These are phyloP conservation scores for Pichia sp. DNA, from an alignment of 1,139 yeast species.

Conservation along the genomic window DNA sequence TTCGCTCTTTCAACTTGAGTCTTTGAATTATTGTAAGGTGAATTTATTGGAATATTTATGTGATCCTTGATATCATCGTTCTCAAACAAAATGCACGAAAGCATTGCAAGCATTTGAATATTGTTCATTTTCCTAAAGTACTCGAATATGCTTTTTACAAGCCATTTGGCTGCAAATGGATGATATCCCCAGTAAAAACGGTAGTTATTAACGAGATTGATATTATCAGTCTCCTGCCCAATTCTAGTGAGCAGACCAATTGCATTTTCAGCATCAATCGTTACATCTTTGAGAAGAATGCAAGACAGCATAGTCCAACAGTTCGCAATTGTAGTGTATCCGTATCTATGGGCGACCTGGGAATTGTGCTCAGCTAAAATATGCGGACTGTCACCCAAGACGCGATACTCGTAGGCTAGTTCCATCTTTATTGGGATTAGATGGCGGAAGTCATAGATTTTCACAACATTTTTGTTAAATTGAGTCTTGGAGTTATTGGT, in stretches of 20 bases:
- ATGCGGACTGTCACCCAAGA: conserved; percentile 61
- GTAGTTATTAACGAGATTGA: conserved; percentile 13
- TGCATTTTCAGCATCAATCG: conserved; percentile 14
- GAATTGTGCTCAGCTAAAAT: conserved; percentile 64
- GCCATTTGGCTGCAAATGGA: conserved; percentile 73
- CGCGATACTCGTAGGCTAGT: conserved; percentile 68
- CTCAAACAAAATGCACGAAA: conserved; percentile 61
- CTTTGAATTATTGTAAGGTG: conserved; percentile 33
- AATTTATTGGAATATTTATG: conserved; percentile 37
- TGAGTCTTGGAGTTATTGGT: conserved; percentile 19
- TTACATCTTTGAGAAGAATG: conserved; percentile 29
- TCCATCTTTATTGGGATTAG: conserved; percentile 73
- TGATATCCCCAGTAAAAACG: conserved; percentile 71
- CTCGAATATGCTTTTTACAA: conserved; percentile 54
- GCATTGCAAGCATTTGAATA: conserved; percentile 86
- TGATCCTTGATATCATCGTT: conserved; percentile 26
- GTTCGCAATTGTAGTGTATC: conserved; percentile 56
- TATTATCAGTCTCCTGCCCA: conserved; percentile 9
- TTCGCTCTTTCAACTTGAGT: conserved; percentile 15
- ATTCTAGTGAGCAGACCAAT: conserved; percentile 14
- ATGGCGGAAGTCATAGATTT: conserved; percentile 58
- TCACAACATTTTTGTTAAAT: conserved; percentile 43
- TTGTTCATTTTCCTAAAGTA: conserved; percentile 63
- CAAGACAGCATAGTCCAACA: conserved; percentile 70
- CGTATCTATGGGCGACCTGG: conserved; percentile 60